phyloP scores from a whole-genome alignment of 1,139 yeast genomes.

The Magnusiomyces paraingens region DNA sequence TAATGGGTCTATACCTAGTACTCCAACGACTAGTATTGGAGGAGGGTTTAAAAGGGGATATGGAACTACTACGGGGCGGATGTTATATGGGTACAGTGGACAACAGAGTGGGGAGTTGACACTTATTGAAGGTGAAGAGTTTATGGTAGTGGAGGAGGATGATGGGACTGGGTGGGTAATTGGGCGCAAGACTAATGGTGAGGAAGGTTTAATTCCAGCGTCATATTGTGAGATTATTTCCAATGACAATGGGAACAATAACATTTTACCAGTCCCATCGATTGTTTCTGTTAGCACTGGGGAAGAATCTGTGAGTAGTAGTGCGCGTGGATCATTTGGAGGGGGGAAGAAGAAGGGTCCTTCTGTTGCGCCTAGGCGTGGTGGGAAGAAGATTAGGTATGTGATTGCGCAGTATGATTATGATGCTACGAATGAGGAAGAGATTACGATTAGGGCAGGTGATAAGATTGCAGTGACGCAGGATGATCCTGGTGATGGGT shows the following conservation, averaged over 20 bases:
- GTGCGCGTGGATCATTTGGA: conserved; percentile 14
- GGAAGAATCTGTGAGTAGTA: conserved; percentile 16
- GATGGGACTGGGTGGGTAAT: conserved; percentile 95
- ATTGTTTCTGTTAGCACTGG: conserved; percentile 18
- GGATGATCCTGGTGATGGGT: conserved; percentile 83
- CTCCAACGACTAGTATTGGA: neutral
- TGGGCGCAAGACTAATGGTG: conserved; percentile 43
- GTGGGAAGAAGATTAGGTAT: conserved; percentile 56
- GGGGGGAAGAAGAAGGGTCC: conserved; percentile 57
- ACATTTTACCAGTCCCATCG: conserved; percentile 13
- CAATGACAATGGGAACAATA: neutral
- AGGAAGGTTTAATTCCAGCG: conserved; percentile 80
- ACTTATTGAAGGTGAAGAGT: conserved; percentile 53
- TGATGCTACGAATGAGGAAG: conserved; percentile 76
- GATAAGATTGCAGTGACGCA: conserved; percentile 65
- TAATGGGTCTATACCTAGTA: too few species aligned
- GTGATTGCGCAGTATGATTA: conserved; percentile 77
- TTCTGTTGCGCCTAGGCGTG: conserved; percentile 76
- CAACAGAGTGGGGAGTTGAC: conserved; percentile 70
- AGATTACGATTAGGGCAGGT: conserved; percentile 63
- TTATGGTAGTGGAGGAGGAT: conserved; percentile 57
- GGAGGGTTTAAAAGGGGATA: neutral
- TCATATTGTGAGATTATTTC: conserved; percentile 54
- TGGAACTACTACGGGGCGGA: conserved; percentile 31
- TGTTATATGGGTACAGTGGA: conserved; percentile 62